These are phyloP conservation scores for Lachnellula arida DNA, from an alignment of 2,329 filamentous ascomycete species.

Conservation along the genomic window DNA sequence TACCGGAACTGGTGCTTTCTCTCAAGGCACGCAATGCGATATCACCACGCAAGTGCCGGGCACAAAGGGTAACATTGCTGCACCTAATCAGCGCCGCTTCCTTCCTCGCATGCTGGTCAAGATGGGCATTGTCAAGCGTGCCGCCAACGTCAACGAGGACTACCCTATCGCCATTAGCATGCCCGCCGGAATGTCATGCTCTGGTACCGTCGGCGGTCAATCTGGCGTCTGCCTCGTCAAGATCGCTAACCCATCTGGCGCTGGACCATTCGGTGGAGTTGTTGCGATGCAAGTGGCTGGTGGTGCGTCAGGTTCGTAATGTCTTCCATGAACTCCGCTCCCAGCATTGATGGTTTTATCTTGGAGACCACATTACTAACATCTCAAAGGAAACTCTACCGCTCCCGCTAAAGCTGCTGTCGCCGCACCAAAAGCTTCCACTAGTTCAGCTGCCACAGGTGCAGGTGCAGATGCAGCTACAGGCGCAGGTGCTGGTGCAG, in stretches of 20 bases:
- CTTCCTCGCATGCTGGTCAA: constrained; percentile 25
- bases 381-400: neutral
- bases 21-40: constrained; percentile 47
- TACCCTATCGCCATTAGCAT: constrained; percentile 41
- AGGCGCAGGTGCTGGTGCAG: neutral
- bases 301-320: neutral
- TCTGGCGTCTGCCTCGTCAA: constrained; percentile 58
- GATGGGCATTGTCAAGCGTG: constrained; percentile 30
- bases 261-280: constrained; percentile 59
- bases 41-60: constrained; percentile 52
- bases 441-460: neutral
- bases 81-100: constrained; percentile 25
- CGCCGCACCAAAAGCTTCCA: neutral
- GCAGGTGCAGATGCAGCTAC: neutral
- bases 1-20: constrained; percentile 47
- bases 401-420: neutral
- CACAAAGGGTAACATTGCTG: constrained; percentile 33
- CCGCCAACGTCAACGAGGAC: constrained; percentile 30
- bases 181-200: constrained; percentile 50
- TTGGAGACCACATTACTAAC: too few species aligned
- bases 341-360: too few species aligned
- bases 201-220: constrained; percentile 55
- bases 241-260: constrained; percentile 55
- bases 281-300: constrained; percentile 47
- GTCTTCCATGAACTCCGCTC: too few species aligned